A percentile compares a stretch with the other conserved stretches of the same genome.
These are phyloP conservation scores for Pilaira anomala DNA, from an alignment of 192 early-diverging fungal species.

Conservation along the genomic window DNA sequence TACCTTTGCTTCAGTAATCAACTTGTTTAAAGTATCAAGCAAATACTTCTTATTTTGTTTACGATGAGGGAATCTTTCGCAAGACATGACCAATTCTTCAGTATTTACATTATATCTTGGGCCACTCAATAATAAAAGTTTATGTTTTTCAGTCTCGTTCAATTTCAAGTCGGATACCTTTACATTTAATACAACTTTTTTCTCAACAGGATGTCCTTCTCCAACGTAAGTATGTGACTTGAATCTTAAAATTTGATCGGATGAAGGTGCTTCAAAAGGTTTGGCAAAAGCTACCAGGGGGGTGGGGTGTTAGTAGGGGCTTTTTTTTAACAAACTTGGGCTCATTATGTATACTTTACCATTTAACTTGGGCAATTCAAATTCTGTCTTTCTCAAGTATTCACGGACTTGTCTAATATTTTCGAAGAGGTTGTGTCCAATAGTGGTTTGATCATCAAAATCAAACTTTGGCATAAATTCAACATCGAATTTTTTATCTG, in stretches of 20 bases:
- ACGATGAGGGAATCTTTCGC: slow-evolving; percentile 50
- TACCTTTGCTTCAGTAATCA: slow-evolving; percentile 60
- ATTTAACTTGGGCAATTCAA: slow-evolving; percentile 57
- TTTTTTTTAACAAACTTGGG: not conserved
- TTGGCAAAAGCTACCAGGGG: slow-evolving; percentile 43
- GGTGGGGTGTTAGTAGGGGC: not conserved
- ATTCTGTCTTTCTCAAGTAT: slow-evolving; percentile 55
- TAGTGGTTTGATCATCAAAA: slow-evolving; percentile 57
- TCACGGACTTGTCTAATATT: slow-evolving; percentile 51
- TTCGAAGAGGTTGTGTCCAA: slow-evolving; percentile 47
- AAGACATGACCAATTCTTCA: slow-evolving; percentile 52
- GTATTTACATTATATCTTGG: slow-evolving; percentile 57
- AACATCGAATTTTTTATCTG: slow-evolving; percentile 46
- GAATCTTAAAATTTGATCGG: slow-evolving; percentile 47
- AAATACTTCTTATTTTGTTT: slow-evolving; percentile 60
- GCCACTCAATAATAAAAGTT: slow-evolving; percentile 60
- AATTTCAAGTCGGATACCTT: slow-evolving; percentile 42
- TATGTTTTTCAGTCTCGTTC: slow-evolving; percentile 48
- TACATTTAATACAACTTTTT: slow-evolving; percentile 53
- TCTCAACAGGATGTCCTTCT: slow-evolving; percentile 51
- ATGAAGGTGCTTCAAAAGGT: slow-evolving; percentile 48
- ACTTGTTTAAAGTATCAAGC: slow-evolving; percentile 43
- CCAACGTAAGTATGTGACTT: slow-evolving; percentile 49
- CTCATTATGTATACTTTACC: slow-evolving; percentile 32
- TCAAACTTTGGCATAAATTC: slow-evolving; percentile 46